These are phyloP conservation scores for Pisolithus albus DNA, from an alignment of 768 basidiomycete species.

Conservation along the genomic window DNA sequence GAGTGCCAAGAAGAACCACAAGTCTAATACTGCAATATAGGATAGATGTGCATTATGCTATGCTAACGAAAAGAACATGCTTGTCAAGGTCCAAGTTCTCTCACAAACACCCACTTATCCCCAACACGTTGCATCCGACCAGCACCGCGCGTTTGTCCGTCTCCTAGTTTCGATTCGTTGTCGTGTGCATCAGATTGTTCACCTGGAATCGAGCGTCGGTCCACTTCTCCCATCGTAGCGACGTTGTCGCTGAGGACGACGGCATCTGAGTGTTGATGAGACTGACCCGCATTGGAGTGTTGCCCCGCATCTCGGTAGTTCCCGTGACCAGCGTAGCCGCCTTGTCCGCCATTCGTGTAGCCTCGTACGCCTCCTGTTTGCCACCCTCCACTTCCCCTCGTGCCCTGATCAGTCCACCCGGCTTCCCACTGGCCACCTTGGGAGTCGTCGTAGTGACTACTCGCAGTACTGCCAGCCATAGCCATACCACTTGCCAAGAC, in stretches of 20 bases:
- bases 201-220: constrained; percentile 1
- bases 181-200: constrained; percentile 1
- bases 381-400: constrained; percentile 31
- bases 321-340: constrained; percentile 33
- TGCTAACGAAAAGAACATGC: constrained; percentile 9
- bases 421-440: constrained; percentile 21
- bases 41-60: constrained; percentile 10
- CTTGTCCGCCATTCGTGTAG: constrained; percentile 24
- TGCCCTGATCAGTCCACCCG: constrained; percentile 25
- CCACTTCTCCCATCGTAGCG: constrained; percentile 15
- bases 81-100: constrained; percentile 25
- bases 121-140: constrained; percentile 65
- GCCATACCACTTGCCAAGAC: constrained; percentile 39
- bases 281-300: constrained; percentile 25
- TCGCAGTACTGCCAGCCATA: constrained; percentile 8
- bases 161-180: background rate
- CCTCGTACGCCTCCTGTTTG: constrained; percentile 33
- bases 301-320: constrained; percentile 41
- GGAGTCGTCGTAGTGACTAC: constrained; percentile 11
- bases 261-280: constrained; percentile 44
- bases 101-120: constrained; percentile 63
- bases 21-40: constrained; percentile 16
- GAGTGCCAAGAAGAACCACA: background rate
- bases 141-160: constrained; percentile 13
- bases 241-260: constrained; percentile 49